Evolutionary conservation across 2,329 filamentous ascomycete species (phyloP).

Genomic region (Xylariaceae sp.): DNA sequence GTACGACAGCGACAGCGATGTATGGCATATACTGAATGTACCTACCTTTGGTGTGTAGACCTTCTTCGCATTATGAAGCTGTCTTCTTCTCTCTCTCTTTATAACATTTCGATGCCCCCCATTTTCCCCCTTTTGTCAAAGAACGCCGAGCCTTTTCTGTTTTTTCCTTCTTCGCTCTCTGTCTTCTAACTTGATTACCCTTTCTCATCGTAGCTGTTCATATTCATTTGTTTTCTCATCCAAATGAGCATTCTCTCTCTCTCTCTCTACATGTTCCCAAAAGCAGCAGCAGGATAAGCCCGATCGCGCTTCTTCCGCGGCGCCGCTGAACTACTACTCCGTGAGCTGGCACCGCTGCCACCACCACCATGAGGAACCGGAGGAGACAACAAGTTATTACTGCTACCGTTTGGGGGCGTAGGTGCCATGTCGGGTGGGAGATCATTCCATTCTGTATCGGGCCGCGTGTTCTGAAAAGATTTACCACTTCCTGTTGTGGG

Average conservation of each 20-base stretch:
- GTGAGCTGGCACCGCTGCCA: constrained; percentile 49
- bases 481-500: constrained; percentile 12
- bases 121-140: too few species aligned
- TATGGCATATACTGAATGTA: too few species aligned
- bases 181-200: too few species aligned
- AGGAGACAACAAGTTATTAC: constrained; percentile 14
- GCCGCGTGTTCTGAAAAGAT: constrained; percentile 57
- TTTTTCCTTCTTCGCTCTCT: background rate
- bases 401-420: constrained; percentile 1
- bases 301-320: constrained; percentile 55
- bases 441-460: constrained; percentile 64
- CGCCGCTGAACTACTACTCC: constrained; percentile 51
- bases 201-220: too few species aligned
- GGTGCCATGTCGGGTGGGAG: constrained; percentile 54
- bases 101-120: too few species aligned
- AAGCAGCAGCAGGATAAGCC: constrained; percentile 59
- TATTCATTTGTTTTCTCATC: background rate
- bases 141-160: background rate
- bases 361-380: constrained; percentile 36
- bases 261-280: constrained; percentile 38
- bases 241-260: background rate
- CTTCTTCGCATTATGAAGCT: too few species aligned
- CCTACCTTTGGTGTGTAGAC: too few species aligned
- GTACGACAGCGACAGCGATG: too few species aligned
- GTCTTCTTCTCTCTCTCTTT: too few species aligned